phyloP scores from a whole-genome alignment of 768 basidiomycete species.

The Collybia sordida region DNA sequence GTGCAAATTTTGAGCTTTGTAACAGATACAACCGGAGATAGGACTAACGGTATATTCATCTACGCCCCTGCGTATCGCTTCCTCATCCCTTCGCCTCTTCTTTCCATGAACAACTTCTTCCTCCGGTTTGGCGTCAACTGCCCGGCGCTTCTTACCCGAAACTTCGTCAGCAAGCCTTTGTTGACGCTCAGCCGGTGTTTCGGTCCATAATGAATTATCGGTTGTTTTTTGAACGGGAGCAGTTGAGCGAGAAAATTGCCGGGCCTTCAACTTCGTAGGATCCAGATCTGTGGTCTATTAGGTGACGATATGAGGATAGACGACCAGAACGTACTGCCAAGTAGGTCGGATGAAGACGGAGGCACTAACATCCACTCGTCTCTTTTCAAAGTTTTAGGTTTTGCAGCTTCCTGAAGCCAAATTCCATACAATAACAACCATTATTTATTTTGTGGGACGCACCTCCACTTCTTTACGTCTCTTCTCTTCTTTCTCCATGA shows the following conservation, averaged over 20 bases:
- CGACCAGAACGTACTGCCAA: slow-evolving; percentile 59
- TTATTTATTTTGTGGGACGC: slow-evolving; percentile 11
- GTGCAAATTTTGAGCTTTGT: slow-evolving; percentile 31
- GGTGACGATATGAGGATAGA: neutral
- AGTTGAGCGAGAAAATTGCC: slow-evolving; percentile 74
- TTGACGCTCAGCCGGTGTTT: slow-evolving; percentile 91
- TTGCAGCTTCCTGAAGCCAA: slow-evolving; percentile 59
- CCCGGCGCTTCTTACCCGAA: slow-evolving; percentile 83
- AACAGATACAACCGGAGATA: neutral
- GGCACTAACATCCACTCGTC: slow-evolving; percentile 99
- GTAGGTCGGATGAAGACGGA: slow-evolving; percentile 76
- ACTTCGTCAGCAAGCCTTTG: slow-evolving; percentile 94
- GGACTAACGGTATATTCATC: slow-evolving; percentile 74
- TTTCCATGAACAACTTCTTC: slow-evolving; percentile 42
- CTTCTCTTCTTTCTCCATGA: slow-evolving; percentile 82
- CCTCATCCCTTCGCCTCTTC: slow-evolving; percentile 65
- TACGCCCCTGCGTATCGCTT: slow-evolving; percentile 68
- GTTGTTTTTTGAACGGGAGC: slow-evolving; percentile 40
- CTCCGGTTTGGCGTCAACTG: slow-evolving; percentile 49
- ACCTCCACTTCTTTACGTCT: slow-evolving; percentile 70
- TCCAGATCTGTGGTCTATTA: slow-evolving; percentile 62
- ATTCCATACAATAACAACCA: neutral
- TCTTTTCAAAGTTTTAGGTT: slow-evolving; percentile 76
- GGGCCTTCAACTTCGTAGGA: slow-evolving; percentile 76
- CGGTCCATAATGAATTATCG: slow-evolving; percentile 88